phyloP scores from a whole-genome alignment of 106 monocot genomes.

The Vanilla planifolia region DNA sequence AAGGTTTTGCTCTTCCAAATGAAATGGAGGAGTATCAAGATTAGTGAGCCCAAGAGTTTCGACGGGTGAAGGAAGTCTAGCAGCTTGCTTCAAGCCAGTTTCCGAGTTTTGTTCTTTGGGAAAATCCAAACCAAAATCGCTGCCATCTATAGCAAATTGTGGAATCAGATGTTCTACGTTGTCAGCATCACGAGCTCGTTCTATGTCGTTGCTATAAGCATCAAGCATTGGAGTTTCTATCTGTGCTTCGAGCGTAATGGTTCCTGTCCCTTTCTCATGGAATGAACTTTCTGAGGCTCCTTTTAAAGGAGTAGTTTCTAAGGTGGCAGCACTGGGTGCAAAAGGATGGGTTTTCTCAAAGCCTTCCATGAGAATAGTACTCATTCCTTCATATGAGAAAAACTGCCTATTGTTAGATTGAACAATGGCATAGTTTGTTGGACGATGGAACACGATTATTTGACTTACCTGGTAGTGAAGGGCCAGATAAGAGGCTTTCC shows the following conservation, averaged over 20 bases:
- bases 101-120: slow-evolving; percentile 12
- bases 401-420: neutral
- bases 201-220: slow-evolving; percentile 7
- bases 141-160: slow-evolving; percentile 14
- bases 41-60: slow-evolving; percentile 7
- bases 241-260: slow-evolving; percentile 4
- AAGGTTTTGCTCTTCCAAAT: slow-evolving; percentile 20
- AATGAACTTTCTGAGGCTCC: too few species aligned
- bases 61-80: slow-evolving; percentile 7
- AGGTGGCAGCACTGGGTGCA: neutral
- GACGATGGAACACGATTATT: neutral
- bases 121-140: slow-evolving; percentile 17
- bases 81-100: slow-evolving; percentile 11
- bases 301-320: slow-evolving; percentile 10
- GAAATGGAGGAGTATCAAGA: slow-evolving; percentile 20
- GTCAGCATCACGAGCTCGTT: slow-evolving; percentile 7
- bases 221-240: neutral
- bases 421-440: neutral
- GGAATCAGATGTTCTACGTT: slow-evolving; percentile 10
- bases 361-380: slow-evolving; percentile 21
- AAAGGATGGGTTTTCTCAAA: slow-evolving; percentile 29
- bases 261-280: slow-evolving; percentile 8
- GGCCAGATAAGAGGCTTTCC: slow-evolving; percentile 33
- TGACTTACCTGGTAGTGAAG: slow-evolving; percentile 44
- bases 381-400: slow-evolving; percentile 36